Evolutionary conservation across 345 rosid species (phyloP).

Genomic region (Lenwebbia sp.): DNA sequence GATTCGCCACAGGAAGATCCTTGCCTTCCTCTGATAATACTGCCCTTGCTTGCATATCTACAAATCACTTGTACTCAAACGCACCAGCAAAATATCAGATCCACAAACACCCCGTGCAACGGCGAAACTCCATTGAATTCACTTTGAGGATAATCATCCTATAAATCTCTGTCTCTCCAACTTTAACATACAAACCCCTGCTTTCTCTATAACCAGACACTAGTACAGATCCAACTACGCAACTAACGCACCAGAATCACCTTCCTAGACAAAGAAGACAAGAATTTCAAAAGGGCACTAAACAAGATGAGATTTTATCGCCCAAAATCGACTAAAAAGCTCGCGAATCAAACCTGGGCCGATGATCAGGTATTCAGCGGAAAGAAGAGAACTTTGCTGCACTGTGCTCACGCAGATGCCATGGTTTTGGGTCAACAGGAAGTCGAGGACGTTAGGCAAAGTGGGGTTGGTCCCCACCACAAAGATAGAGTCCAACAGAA

Average conservation of each 20-base stretch:
- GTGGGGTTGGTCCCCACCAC: background rate
- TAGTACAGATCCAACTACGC: background rate
- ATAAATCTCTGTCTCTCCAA: background rate
- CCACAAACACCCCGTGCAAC: background rate
- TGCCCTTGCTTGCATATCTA: slow-evolving; percentile 49
- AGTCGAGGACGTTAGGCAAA: background rate
- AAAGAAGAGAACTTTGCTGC: background rate
- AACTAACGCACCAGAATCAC: background rate
- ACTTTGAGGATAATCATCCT: background rate
- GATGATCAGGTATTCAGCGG: background rate
- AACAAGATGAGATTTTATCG: background rate
- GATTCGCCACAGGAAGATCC: slow-evolving; percentile 24
- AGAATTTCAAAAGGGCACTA: background rate
- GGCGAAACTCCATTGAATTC: background rate
- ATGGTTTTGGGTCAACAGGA: background rate
- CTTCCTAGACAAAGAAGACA: background rate
- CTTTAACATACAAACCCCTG: background rate
- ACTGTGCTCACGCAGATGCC: background rate
- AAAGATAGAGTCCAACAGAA: background rate
- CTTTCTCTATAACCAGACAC: background rate
- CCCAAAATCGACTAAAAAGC: background rate
- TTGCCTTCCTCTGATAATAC: slow-evolving; percentile 61
- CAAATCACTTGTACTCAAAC: background rate
- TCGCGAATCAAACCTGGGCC: background rate
- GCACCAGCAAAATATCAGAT: background rate